Evolutionary conservation across 2,329 filamentous ascomycete species (phyloP), one percentile per base, ranked within the genome.

Genomic region (Aureobasidium sp.): DNA sequence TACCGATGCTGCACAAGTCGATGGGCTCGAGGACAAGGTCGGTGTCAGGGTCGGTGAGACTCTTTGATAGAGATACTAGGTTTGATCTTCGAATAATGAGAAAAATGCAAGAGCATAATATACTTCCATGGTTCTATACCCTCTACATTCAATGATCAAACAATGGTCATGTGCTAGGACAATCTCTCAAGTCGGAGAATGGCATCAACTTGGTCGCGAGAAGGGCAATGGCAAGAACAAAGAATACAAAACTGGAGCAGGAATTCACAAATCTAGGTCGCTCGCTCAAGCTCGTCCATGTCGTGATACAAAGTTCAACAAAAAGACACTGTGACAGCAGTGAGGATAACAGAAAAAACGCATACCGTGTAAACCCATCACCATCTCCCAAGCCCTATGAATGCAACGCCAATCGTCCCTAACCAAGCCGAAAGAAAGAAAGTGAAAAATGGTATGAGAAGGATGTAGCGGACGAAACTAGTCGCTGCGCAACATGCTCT

Each of bases 401-500:
- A 19, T 2, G 10, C 17, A 25, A 42, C 50, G 50, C 50, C 50
- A 13, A 31, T 53, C 31, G 25, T 42, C 17, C 25, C 15, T 31
- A n/a, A 21, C 25, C 37, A 40, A 47, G 8, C 54, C 31, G 17
- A 29, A 38, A 23, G 9, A 57, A 25, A 46, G 7, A 42, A 25
- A 13, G 13, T 2, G 17, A 17, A 23, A 8, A 2, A 23, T 29
- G 1, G 33, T 33, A 15, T 3, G 13, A 23, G 37, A 35, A 13
- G 31, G 25, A 42, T 45, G 69, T 64, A 54, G 70, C 23, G 15
- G 3, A 27, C 29, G 13, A 19, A n/a, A 53, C 35, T 50, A 95
- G 73, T 97, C 94, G 70, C 91, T 96, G 76, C 87, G 87, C 77
- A 97, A 76, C 92, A 99, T 99, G 74, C 90, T 97, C 73, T 99